phyloP scores from a whole-genome alignment of 169 alveolate species.

The Cystoisospora suis region DNA sequence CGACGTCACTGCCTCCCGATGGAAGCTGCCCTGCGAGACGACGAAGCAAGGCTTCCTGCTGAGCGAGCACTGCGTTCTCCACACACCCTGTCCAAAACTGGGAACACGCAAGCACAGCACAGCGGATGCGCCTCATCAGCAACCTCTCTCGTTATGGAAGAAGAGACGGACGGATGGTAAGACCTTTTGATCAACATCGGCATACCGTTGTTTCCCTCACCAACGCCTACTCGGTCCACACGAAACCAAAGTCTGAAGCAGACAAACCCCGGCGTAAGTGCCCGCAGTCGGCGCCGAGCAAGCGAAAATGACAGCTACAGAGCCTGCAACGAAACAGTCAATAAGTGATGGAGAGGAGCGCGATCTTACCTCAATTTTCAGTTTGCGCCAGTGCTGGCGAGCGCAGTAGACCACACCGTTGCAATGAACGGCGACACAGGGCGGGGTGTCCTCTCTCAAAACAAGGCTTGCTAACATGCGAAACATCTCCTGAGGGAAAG shows the following conservation, averaged over 20 bases:
- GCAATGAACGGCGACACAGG: neutral
- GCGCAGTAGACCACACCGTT: constrained; percentile 17
- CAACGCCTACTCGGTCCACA: too few species aligned
- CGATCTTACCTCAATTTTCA: constrained; percentile 8
- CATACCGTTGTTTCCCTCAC: too few species aligned
- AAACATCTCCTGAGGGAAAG: neutral
- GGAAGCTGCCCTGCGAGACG: neutral
- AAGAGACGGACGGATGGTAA: too few species aligned
- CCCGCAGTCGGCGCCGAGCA: too few species aligned
- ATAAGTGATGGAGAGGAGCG: neutral
- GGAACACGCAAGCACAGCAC: neutral
- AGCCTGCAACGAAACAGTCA: neutral
- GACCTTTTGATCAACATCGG: too few species aligned
- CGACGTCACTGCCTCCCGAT: neutral
- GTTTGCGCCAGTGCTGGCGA: constrained; percentile 22
- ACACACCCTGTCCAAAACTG: constrained; percentile 20
- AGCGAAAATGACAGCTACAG: neutral
- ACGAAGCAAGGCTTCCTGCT: neutral
- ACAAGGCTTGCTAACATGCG: neutral
- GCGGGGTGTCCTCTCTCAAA: neutral
- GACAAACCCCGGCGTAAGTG: too few species aligned
- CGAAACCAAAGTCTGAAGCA: too few species aligned
- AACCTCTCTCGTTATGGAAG: too few species aligned
- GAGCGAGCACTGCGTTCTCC: neutral
- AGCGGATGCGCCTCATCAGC: neutral